Conservation (phyloP, 2,329 filamentous ascomycete genomes). For the Dryadomyces quercus-mongolicae region DNA sequence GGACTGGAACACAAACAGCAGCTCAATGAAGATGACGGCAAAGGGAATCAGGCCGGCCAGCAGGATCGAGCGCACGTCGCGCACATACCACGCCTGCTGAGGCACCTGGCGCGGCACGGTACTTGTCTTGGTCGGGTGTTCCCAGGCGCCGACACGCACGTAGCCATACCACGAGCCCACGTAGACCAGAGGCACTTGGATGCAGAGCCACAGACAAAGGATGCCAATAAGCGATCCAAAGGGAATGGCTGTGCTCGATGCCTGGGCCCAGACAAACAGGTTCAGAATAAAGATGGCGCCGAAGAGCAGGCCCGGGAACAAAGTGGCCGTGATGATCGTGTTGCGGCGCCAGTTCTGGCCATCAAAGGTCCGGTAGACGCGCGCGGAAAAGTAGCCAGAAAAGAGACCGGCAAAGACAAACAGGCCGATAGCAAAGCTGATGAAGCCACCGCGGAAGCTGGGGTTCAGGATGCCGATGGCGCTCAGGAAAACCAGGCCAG, state of each 20-base stretch:
- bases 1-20: constrained; percentile 39
- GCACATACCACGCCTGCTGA: constrained; percentile 61
- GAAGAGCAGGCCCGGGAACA: constrained; percentile 72
- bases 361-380: constrained; percentile 74
- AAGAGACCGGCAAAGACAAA: constrained; percentile 76
- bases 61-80: constrained; percentile 49
- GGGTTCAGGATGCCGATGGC: constrained; percentile 72
- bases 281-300: constrained; percentile 67
- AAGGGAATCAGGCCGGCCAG: constrained; percentile 72
- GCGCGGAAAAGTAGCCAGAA: constrained; percentile 77
- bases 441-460: constrained; percentile 79
- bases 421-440: constrained; percentile 70
- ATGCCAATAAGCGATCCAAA: constrained; percentile 68
- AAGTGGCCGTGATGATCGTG: constrained; percentile 59
- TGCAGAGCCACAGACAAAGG: constrained; percentile 67
- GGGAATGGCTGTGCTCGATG: constrained; percentile 76
- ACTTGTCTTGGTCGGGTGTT: constrained; percentile 70
- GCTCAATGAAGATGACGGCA: constrained; percentile 33
- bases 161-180: constrained; percentile 69
- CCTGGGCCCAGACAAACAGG: constrained; percentile 82
- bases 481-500: constrained; percentile 59
- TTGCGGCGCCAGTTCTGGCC: constrained; percentile 66
- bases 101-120: constrained; percentile 63
- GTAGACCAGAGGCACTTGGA: constrained; percentile 78
- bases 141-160: constrained; percentile 54